Base-by-base conservation (phyloP, 176 grass and related monocot species). In the Puya raimondii region DNA sequence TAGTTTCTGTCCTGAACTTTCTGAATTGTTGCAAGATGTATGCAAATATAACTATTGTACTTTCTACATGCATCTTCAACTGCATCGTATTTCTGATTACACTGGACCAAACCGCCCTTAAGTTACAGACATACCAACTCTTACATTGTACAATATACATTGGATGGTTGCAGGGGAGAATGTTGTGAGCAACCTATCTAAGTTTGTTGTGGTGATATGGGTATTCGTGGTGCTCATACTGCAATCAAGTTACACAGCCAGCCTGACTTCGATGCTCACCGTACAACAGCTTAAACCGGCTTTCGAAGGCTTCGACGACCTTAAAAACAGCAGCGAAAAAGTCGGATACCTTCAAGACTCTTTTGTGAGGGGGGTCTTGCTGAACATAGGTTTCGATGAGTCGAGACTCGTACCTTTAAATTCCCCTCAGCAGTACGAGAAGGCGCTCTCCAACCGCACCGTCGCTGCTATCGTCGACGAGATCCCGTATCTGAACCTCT, bases 201-300 rank as follows among this genome's bases (percentile, higher is more conserved):
- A 85, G 77, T 49, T 87, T 57, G 78, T 52, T 10, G 74, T 90
- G 66, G 75, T 90, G 1, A 74, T 94, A 0, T 94, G 91, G 91
- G 61, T 84, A 47, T 90, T 94, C 51, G 86, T 94, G 48, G 91
- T 94, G 18, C 84, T 94, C 56, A 87, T 94, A 53, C 64, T 94
- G 71, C 81, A 84, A 74, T 80, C 86, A 3, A 94, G 91, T 80
- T 94, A 94, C 74, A 94, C 83, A 14, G 91, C 91, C 1, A 94
- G 86, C 78, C 79, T 94, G 80, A 90, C 84, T 26, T 94, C 91
- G 0, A 89, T 80, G 78, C 86, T 94, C 64, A 94, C 91, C 1
- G 91, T 89, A 63, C 78, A 77, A 51, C 77, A 76, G 64, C 73
- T 90, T 1, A 72, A 51, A 53, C 92, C 92, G 9, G 50, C 68